Evolutionary conservation across 257 asterid species (phyloP).

Genomic region (Petrea volubilis): DNA sequence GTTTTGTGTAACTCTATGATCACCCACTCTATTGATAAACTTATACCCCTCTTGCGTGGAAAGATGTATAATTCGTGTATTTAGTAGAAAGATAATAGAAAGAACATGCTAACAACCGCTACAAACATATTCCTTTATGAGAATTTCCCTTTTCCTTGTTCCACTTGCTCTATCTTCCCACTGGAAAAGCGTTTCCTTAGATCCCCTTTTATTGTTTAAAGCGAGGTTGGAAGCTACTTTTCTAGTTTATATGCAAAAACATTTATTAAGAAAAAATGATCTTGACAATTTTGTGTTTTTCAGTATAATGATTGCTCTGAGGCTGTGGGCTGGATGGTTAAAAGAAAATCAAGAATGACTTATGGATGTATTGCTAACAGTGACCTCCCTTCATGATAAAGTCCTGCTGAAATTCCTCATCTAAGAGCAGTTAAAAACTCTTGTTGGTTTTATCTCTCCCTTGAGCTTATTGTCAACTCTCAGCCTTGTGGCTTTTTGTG

Average conservation of each 20-base stretch:
- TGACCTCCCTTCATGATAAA: not conserved
- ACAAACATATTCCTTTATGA: not conserved
- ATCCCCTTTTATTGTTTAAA: not conserved
- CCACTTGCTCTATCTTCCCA: not conserved
- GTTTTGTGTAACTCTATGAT: not conserved
- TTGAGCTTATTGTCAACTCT: not conserved
- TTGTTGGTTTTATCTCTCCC: not conserved
- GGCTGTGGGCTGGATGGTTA: constrained; percentile 4
- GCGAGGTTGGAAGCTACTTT: not conserved
- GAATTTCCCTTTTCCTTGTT: not conserved
- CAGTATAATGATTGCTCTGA: not conserved
- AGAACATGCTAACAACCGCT: not conserved
- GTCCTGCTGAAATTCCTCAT: not conserved
- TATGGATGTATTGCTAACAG: not conserved
- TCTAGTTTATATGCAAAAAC: not conserved
- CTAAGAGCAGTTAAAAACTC: not conserved
- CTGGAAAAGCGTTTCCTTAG: not conserved
- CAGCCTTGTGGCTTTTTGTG: no score
- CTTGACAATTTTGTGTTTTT: not conserved
- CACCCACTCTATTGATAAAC: not conserved
- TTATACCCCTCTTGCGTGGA: not conserved
- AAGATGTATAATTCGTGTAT: not conserved
- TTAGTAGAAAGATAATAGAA: not conserved
- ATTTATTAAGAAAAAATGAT: not conserved
- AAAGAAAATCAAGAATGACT: not conserved